Base-by-base conservation (phyloP, 495 filamentous ascomycete species). In the Aspergillus wentii region DNA sequence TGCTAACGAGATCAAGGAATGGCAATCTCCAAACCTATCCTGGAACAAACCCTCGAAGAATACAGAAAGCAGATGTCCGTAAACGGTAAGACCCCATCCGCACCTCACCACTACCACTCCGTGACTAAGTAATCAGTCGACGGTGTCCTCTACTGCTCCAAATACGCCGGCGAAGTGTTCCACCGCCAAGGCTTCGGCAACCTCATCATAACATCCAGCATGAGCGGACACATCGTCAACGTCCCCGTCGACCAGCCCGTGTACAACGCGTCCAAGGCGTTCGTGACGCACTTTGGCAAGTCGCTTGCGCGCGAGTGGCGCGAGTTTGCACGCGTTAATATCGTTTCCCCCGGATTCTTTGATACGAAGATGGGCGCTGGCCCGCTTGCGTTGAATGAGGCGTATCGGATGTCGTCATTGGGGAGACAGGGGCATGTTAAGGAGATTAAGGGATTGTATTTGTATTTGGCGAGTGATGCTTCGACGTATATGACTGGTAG, bases 161-260 rank as follows among this genome's bases (percentile, higher is more conserved):
- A 66, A 26, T 66, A 52, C 35, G 64, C 54, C 22, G 69, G 71
- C 27, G 52, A 86, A 51, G 83, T 90, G 69, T 74, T 85, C 48
- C 59, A 71, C 8, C 50, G 51, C 32, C 61, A 71, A 26, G 54
- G 57, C 26, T 54, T 49, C 48, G 85, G 85, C 3, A 86, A 80
- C 44, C 69, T 91, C 30, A 79, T 83, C 35, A 58, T 90, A 44
- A 86, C 88, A 45, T 87, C 80, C 2, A 82, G 77, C 44, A 90
- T 91, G 86, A 86, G 82, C 52, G 86, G 74, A 2, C 83, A 78
- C 13, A 67, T 92, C 36, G 86, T 86, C 19, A 92, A 91, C 45
- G 76, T 79, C 28, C 80, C 79, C 1, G 59, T 79, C 16, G 64
- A 79, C 13, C 74, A 73, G 14, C 75, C 79, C 0, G 79, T 84